phyloP scores from a whole-genome alignment of 73 alveolate genomes.

The Paramecium tetraurelia region DNA sequence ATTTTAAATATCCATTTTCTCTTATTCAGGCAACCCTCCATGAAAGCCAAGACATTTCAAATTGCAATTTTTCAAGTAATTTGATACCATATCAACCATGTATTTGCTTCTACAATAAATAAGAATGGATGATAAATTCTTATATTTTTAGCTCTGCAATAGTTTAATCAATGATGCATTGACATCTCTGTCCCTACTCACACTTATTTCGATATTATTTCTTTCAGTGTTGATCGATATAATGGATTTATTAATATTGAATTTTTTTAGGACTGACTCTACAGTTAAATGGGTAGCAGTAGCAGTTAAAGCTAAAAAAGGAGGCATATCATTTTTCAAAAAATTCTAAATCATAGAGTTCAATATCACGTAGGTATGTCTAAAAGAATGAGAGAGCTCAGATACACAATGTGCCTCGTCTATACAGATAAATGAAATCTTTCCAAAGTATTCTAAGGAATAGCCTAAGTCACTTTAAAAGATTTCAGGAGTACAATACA shows the following conservation, averaged over 20 bases:
- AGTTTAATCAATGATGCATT: slow-evolving; percentile 71
- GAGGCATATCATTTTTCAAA: slow-evolving; percentile 58
- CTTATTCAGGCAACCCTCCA: slow-evolving; percentile 67
- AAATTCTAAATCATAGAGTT: slow-evolving; percentile 71
- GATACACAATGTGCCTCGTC: slow-evolving; percentile 96
- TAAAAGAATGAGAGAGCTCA: slow-evolving; percentile 87
- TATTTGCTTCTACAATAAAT: slow-evolving; percentile 65
- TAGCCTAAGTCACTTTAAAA: slow-evolving; percentile 75
- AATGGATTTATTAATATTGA: background rate
- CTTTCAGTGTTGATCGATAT: slow-evolving; percentile 27
- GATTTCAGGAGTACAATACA: slow-evolving; percentile 93
- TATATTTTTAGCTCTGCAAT: slow-evolving; percentile 43
- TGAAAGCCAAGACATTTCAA: slow-evolving; percentile 54
- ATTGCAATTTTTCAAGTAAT: slow-evolving; percentile 23
- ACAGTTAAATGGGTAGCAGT: slow-evolving; percentile 81
- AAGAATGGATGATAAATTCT: slow-evolving; percentile 57
- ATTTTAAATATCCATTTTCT: slow-evolving; percentile 69
- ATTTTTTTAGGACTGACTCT: slow-evolving; percentile 71
- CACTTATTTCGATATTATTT: slow-evolving; percentile 66
- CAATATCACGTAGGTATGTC: slow-evolving; percentile 85
- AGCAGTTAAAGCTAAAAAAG: slow-evolving; percentile 89
- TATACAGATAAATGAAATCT: slow-evolving; percentile 85
- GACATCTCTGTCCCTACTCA: slow-evolving; percentile 77
- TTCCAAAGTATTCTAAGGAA: slow-evolving; percentile 73
- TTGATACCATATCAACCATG: slow-evolving; percentile 60